Conservation (phyloP, 441 rosid genomes). For the Bocquillonia castaneifolia region DNA sequence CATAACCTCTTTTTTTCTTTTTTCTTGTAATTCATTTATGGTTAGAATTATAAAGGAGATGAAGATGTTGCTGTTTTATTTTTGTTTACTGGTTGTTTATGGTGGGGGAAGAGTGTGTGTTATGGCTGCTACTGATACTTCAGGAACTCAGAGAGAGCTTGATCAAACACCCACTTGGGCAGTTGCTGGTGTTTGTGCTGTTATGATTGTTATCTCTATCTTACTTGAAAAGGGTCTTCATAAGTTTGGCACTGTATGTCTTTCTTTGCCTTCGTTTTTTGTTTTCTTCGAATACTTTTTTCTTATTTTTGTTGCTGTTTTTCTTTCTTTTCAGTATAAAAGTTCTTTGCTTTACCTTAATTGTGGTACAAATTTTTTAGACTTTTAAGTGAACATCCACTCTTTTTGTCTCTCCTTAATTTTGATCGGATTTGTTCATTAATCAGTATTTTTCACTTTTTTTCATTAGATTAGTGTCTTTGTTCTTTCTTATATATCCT, state of each 20-base stretch:
- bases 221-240: constrained; percentile 60
- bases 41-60: background rate
- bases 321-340: background rate
- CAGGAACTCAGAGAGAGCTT: constrained; percentile 43
- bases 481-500: background rate
- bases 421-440: background rate
- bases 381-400: background rate
- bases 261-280: background rate
- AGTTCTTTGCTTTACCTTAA: background rate
- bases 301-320: background rate
- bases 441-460: background rate
- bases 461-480: background rate
- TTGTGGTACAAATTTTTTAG: background rate
- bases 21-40: too few species aligned
- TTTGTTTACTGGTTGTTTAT: background rate
- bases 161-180: constrained; percentile 96
- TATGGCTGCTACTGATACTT: constrained; percentile 10
- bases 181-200: constrained; percentile 62
- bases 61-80: background rate
- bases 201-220: constrained; percentile 66
- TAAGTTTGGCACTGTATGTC: constrained; percentile 43
- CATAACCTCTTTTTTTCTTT: background rate
- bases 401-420: background rate
- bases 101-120: constrained; percentile 22
- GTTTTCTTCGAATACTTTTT: background rate